Evolutionary conservation across 202 grass and related monocot genomes (phyloP).

Genomic region (Carex arenaria): DNA sequence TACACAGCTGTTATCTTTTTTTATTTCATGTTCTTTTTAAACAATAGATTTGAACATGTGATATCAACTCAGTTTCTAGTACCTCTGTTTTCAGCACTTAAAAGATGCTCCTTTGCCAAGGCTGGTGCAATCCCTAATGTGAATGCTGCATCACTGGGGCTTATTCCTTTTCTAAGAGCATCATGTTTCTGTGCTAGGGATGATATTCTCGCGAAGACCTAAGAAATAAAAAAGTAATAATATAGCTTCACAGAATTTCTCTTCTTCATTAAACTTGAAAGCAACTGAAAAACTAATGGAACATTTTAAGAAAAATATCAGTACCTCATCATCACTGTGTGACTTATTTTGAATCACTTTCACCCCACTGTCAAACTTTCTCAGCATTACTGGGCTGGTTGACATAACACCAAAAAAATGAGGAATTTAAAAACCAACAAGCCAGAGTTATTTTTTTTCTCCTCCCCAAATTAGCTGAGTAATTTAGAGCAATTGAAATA

Average conservation of each 20-base stretch:
- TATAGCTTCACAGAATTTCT: slow-evolving; percentile 4
- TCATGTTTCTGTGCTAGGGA: slow-evolving; percentile 74
- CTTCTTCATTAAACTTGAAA: slow-evolving; percentile 3
- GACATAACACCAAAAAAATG: slow-evolving; percentile 52
- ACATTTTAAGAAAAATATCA: slow-evolving; percentile 14
- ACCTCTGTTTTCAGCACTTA: slow-evolving; percentile 97
- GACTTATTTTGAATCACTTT: slow-evolving; percentile 98
- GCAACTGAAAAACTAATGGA: background rate
- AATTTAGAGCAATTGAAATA: background rate
- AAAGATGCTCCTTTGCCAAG: slow-evolving; percentile 93
- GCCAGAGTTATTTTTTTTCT: background rate
- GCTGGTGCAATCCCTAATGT: slow-evolving; percentile 92
- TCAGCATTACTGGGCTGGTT: slow-evolving; percentile 82
- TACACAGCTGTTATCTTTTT: background rate
- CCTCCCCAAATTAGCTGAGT: background rate
- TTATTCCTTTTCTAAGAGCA: slow-evolving; percentile 80
- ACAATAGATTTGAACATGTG: background rate
- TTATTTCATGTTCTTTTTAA: background rate
- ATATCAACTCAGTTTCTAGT: background rate
- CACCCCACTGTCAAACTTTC: slow-evolving; percentile 97
- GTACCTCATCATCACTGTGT: slow-evolving; percentile 96
- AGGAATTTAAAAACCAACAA: slow-evolving; percentile 56
- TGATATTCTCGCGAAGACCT: slow-evolving; percentile 87
- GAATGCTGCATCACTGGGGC: slow-evolving; percentile 89
- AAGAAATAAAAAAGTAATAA: slow-evolving; percentile 9